phyloP scores from a whole-genome alignment of 495 filamentous ascomycete genomes.

The Penicillium verhagenii region DNA sequence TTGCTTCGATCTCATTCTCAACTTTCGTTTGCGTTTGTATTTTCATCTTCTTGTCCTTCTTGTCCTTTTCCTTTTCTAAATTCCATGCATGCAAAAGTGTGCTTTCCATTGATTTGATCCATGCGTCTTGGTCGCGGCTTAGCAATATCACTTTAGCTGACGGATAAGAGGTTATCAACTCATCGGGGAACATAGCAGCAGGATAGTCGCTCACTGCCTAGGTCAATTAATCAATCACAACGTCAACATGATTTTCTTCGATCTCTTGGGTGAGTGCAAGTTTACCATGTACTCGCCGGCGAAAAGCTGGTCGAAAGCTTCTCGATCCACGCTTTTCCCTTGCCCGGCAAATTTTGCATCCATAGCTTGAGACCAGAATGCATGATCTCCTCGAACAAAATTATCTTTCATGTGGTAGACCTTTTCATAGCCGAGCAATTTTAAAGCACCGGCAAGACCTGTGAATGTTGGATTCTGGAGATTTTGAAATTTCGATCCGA shows the following conservation, averaged over 20 bases:
- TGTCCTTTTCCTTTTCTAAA: neutral
- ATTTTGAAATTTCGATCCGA: neutral
- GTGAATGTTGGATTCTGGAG: neutral
- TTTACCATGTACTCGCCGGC: neutral
- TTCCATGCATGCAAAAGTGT: neutral
- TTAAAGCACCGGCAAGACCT: neutral
- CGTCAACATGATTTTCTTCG: too few relatives aligned
- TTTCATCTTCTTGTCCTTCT: too few relatives aligned
- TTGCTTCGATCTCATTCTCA: neutral
- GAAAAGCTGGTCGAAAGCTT: neutral
- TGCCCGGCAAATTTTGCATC: neutral
- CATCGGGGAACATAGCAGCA: constrained; percentile 1
- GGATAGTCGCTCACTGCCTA: neutral
- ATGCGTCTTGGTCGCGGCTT: neutral
- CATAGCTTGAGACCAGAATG: neutral
- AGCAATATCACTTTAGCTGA: neutral
- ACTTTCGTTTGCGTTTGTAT: too few relatives aligned
- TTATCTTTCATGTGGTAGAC: constrained; percentile 2
- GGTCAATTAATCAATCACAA: too few relatives aligned
- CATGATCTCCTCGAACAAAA: neutral
- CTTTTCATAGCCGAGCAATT: neutral
- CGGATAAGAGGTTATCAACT: neutral
- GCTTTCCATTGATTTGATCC: neutral
- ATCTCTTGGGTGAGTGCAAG: neutral
- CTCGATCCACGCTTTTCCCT: neutral